Percentiles rank a stretch among this genome's conserved stretches.
Conservation (phyloP, 1,284 basidiomycete genomes). For the Puccinia triticina region DNA sequence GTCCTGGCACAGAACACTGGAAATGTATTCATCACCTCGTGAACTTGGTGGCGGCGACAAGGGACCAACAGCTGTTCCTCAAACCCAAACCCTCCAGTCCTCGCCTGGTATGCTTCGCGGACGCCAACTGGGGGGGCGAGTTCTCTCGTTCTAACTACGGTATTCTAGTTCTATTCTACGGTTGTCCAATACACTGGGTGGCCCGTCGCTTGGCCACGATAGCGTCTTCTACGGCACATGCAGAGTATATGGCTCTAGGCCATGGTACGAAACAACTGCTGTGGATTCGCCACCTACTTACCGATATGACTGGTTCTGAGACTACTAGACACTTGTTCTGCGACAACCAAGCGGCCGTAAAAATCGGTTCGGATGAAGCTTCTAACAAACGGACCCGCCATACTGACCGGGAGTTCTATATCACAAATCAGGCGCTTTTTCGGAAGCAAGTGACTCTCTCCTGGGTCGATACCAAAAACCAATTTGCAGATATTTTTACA, state of each 20-base stretch:
- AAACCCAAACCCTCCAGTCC: not conserved
- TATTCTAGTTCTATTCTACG: no score
- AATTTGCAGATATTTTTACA: not conserved
- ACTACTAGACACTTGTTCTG: not conserved
- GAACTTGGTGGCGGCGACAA: not conserved
- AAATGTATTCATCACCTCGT: constrained; percentile 1
- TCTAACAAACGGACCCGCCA: not conserved
- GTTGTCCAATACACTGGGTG: no score
- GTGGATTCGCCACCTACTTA: constrained; percentile 2
- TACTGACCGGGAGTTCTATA: constrained; percentile 26
- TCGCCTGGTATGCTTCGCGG: not conserved
- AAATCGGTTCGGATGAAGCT: not conserved
- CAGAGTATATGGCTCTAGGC: constrained; percentile 23
- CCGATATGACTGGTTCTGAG: not conserved
- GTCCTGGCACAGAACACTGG: not conserved
- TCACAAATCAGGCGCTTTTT: not conserved
- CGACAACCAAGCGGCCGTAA: not conserved
- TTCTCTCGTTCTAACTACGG: no score
- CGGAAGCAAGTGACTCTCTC: not conserved
- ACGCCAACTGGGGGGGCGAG: constrained; percentile 21
- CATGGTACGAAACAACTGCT: not conserved
- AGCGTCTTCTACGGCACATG: constrained; percentile 5
- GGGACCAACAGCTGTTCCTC: not conserved
- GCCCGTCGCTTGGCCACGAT: not conserved
- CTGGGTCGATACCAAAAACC: not conserved